phyloP scores from a whole-genome alignment of 2,329 filamentous ascomycete species.

The Dryadomyces quercus-mongolicae region DNA sequence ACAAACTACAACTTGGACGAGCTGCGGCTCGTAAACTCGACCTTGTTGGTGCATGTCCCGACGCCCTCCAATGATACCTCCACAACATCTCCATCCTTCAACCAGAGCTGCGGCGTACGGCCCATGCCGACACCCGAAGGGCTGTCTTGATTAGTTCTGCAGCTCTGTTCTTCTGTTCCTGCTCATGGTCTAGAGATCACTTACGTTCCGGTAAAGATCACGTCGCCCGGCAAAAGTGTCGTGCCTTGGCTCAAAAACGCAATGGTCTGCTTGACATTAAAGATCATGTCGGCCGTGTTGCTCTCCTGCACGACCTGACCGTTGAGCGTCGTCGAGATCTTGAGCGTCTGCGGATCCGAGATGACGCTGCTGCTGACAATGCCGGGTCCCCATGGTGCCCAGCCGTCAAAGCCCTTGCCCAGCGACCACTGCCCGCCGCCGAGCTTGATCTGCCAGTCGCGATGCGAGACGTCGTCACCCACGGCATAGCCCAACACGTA shows the following conservation, averaged over 20 bases:
- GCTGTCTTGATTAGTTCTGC: conserved; percentile 24
- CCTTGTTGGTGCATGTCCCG: conserved; percentile 44
- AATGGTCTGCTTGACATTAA: conserved; percentile 46
- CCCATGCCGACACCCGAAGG: conserved; percentile 63
- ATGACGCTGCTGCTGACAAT: conserved; percentile 49
- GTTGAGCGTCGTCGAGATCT: conserved; percentile 47
- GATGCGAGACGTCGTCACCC: conserved; percentile 70
- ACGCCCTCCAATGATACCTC: conserved; percentile 57
- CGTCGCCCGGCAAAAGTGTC: conserved; percentile 49
- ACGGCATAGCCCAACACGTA: conserved; percentile 65
- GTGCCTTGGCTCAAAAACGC: conserved; percentile 48
- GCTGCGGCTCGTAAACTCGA: conserved; percentile 27
- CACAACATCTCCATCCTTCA: conserved; percentile 58
- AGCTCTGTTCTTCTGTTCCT: too few relatives aligned
- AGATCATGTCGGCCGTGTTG: conserved; percentile 51
- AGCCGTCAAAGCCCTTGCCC: conserved; percentile 65
- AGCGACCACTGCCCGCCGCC: conserved; percentile 60
- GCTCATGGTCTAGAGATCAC: too few relatives aligned
- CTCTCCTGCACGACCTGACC: conserved; percentile 44
- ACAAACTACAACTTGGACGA: conserved; percentile 21
- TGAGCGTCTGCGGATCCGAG: conserved; percentile 42
- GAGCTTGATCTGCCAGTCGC: conserved; percentile 60
- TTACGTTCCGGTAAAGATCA: conserved; percentile 55
- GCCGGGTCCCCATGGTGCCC: conserved; percentile 61
- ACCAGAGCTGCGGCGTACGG: conserved; percentile 51